These are phyloP conservation scores for Sicyos edulis DNA, from an alignment of 306 rosid genomes.

Conservation along the genomic window DNA sequence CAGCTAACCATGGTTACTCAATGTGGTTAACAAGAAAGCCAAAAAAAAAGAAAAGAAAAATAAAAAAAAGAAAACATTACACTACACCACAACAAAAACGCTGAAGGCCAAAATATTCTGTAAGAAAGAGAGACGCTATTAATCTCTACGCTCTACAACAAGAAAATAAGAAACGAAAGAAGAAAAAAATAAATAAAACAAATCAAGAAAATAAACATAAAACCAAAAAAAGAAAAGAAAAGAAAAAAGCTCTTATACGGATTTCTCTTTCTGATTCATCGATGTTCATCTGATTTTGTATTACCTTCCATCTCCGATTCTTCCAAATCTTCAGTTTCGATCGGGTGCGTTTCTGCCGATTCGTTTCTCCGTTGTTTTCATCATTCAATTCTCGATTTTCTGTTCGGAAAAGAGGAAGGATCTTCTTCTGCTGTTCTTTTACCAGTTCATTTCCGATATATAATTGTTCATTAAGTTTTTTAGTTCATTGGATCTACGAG, in stretches of 20 bases:
- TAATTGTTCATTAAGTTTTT: constrained; percentile 19
- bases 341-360: constrained; percentile 45
- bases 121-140: background rate
- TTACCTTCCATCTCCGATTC: constrained; percentile 37
- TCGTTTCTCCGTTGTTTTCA: constrained; percentile 23
- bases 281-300: constrained; percentile 41
- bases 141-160: constrained; percentile 11
- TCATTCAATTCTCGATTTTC: constrained; percentile 24
- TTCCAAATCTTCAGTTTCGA: constrained; percentile 29
- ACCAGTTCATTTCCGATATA: constrained; percentile 19
- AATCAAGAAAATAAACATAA: background rate
- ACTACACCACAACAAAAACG: background rate
- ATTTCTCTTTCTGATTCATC: constrained; percentile 13
- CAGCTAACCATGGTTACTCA: constrained; percentile 31
- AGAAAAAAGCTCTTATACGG: constrained; percentile 11
- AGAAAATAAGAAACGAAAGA: background rate
- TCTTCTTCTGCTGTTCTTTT: constrained; percentile 30
- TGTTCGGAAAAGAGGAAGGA: constrained; percentile 29
- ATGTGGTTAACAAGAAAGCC: constrained; percentile 7
- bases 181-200: background rate
- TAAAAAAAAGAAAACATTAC: background rate
- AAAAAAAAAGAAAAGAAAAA: background rate
- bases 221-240: background rate
- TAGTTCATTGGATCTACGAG: constrained; percentile 41
- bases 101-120: constrained; percentile 2